A percentile compares a stretch with the other conserved stretches of the same genome.
Evolutionary conservation across 1,284 basidiomycete genomes (phyloP).

Genomic region (Ustilago esculenta): DNA sequence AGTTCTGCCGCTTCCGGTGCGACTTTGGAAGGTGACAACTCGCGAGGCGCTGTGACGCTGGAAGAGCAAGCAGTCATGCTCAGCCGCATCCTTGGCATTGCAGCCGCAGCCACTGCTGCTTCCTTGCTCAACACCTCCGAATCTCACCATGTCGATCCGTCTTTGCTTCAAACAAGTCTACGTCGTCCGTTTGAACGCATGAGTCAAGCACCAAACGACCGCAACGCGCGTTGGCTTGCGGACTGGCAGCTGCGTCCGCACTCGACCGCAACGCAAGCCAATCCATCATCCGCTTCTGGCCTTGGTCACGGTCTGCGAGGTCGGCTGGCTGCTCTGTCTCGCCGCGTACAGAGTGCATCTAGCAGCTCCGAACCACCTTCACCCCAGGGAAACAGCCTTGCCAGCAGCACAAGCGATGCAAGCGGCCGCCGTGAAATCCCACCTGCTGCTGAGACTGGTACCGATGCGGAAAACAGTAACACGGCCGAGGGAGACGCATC

Average conservation of each 20-base stretch:
- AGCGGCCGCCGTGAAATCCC: too few species aligned
- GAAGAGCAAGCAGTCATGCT: constrained; percentile 66
- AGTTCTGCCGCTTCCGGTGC: neutral
- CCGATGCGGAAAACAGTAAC: neutral
- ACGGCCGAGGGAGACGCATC: neutral
- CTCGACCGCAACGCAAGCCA: neutral
- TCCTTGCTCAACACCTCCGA: constrained; percentile 54
- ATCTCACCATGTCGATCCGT: constrained; percentile 39
- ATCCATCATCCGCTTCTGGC: neutral
- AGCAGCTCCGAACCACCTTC: constrained; percentile 1
- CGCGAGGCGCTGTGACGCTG: constrained; percentile 56
- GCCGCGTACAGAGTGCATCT: constrained; percentile 20
- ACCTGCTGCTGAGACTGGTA: neutral
- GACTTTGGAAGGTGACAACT: constrained; percentile 18
- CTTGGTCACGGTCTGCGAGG: constrained; percentile 40
- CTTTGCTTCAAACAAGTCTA: constrained; percentile 46
- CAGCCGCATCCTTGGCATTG: constrained; percentile 59
- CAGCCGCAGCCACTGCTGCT: constrained; percentile 63
- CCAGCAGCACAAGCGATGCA: neutral
- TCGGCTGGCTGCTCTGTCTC: constrained; percentile 29
- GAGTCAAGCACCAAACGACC: constrained; percentile 20
- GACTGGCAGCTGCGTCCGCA: constrained; percentile 41
- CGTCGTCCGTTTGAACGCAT: constrained; percentile 37
- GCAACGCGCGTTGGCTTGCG: constrained; percentile 25
- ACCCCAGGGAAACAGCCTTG: neutral